Evolutionary conservation across 768 basidiomycete genomes (phyloP).

Genomic region (Leccinum uliginosum): DNA sequence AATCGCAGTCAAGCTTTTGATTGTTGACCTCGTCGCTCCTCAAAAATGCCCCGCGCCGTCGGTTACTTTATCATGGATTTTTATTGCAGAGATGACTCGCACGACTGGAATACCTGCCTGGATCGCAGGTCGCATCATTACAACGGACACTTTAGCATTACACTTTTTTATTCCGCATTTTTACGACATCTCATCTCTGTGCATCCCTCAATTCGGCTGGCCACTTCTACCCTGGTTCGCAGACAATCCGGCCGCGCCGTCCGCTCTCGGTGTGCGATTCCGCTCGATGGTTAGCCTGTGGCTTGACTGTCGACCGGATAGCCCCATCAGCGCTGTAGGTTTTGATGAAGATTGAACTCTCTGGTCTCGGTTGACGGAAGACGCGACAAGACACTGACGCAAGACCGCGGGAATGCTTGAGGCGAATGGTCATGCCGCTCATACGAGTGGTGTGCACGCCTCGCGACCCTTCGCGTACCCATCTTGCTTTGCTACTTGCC

Average conservation of each 20-base stretch:
- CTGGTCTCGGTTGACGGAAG: conserved; percentile 49
- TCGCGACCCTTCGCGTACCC: conserved; percentile 49
- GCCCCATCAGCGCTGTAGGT: conserved; percentile 27
- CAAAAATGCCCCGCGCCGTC: conserved; percentile 26
- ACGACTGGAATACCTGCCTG: conserved; percentile 52
- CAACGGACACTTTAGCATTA: conserved; percentile 40
- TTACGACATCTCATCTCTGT: conserved; percentile 30
- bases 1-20: conserved; percentile 42
- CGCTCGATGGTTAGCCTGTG: conserved; percentile 38
- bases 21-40: conserved; percentile 26
- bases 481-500: conserved; percentile 40
- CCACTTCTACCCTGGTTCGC: conserved; percentile 15
- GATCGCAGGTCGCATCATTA: conserved; percentile 54
- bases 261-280: conserved; percentile 28
- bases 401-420: conserved; percentile 62
- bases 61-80: conserved; percentile 37
- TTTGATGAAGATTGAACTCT: conserved; percentile 49
- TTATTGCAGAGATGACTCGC: conserved; percentile 36
- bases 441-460: conserved; percentile 47
- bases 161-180: conserved; percentile 39
- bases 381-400: conserved; percentile 59
- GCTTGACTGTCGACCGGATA: conserved; percentile 26
- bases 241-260: conserved; percentile 55
- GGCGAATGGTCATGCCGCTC: conserved; percentile 48
- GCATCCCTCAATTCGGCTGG: conserved; percentile 23